Evolutionary conservation across 163 green algal species (phyloP).

Genomic region (Coccomyxa subellipsoidea): DNA sequence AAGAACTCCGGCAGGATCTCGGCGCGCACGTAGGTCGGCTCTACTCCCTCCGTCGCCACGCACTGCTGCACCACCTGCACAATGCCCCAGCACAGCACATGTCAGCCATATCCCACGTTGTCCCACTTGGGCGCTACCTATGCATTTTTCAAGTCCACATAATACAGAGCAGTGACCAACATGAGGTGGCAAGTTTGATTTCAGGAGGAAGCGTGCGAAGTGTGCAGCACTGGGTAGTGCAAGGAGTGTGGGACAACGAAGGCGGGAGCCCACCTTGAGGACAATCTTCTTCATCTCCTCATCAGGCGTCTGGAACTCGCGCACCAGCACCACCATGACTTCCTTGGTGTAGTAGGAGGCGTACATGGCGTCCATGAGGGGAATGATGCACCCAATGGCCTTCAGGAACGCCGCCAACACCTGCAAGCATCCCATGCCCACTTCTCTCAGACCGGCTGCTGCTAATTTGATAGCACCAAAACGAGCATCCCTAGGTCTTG

Average conservation of each 20-base stretch:
- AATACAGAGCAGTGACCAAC: neutral
- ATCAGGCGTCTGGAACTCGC: constrained; percentile 96
- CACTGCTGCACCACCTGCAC: constrained; percentile 92
- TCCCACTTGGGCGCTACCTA: too few relatives aligned
- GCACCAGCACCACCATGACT: constrained; percentile 96
- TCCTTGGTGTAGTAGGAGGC: constrained; percentile 97
- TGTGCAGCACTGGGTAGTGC: too few relatives aligned
- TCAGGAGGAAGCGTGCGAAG: too few relatives aligned
- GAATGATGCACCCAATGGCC: constrained; percentile 92
- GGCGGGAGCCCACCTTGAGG: too few relatives aligned
- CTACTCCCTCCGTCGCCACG: constrained; percentile 91
- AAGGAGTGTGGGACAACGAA: too few relatives aligned
- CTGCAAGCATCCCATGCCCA: constrained; percentile 19
- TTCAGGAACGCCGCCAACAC: constrained; percentile 98
- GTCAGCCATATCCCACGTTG: neutral
- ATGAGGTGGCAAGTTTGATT: too few relatives aligned
- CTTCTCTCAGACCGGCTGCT: too few relatives aligned
- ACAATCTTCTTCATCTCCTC: constrained; percentile 99
- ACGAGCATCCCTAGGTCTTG: neutral
- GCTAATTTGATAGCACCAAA: neutral
- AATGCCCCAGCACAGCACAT: neutral
- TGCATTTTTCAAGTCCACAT: neutral
- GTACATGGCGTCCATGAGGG: constrained; percentile 97
- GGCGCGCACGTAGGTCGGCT: constrained; percentile 87
- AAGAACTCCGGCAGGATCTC: constrained; percentile 96